phyloP scores from a whole-genome alignment of 129 eudicot genomes.

The Escallonia herrerae region DNA sequence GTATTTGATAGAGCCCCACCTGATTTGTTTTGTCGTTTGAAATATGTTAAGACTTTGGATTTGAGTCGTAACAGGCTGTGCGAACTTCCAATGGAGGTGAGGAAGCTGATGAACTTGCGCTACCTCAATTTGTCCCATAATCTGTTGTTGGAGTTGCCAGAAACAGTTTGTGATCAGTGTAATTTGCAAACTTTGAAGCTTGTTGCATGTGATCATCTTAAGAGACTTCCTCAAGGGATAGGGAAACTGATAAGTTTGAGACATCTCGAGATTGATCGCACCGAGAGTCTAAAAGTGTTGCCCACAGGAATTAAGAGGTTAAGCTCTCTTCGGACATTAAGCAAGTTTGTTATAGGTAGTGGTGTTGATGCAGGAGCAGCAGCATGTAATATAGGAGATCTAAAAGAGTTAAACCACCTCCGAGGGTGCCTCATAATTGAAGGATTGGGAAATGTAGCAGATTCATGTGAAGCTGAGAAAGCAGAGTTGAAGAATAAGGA shows the following conservation, averaged over 20 bases:
- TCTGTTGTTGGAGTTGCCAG: constrained; percentile 34
- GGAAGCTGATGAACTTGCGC: constrained; percentile 19
- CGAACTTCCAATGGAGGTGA: constrained; percentile 25
- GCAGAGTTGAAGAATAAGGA: constrained; percentile 30
- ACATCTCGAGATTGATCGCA: constrained; percentile 35
- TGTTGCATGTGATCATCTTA: constrained; percentile 24
- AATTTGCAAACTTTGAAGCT: constrained; percentile 48
- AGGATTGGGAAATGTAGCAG: constrained; percentile 25
- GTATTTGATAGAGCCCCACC: constrained; percentile 18
- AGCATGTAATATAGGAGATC: constrained; percentile 16
- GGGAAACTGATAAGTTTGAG: constrained; percentile 33
- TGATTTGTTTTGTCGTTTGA: constrained; percentile 19
- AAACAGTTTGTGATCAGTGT: constrained; percentile 27
- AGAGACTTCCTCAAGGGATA: constrained; percentile 26
- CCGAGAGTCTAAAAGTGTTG: constrained; percentile 19
- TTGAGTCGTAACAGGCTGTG: constrained; percentile 32
- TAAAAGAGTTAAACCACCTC: constrained; percentile 19
- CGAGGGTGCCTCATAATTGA: constrained; percentile 31
- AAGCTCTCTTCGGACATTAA: constrained; percentile 32
- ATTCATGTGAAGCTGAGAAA: constrained; percentile 23
- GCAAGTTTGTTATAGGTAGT: constrained; percentile 22
- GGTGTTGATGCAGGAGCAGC: constrained; percentile 8
- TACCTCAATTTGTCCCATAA: constrained; percentile 40
- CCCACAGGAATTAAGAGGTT: constrained; percentile 31
- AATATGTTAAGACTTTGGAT: constrained; percentile 22